Conservation (phyloP, 257 asterid species). For the Lantana camara region DNA sequence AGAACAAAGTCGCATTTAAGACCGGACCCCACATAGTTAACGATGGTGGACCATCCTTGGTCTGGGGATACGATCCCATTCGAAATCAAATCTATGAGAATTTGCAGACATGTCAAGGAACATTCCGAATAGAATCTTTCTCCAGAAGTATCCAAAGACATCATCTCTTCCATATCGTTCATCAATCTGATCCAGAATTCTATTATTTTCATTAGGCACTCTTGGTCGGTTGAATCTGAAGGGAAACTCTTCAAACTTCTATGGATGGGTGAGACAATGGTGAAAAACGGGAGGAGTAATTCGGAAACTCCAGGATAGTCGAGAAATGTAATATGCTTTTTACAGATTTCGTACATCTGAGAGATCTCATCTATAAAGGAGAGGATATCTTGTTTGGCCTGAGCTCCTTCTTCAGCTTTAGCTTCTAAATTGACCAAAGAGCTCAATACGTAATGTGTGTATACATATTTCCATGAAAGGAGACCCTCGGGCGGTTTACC, state of each 20-base stretch:
- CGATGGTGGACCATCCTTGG: constrained; percentile 77
- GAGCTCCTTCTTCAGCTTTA: constrained; percentile 47
- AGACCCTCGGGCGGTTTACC: constrained; percentile 57
- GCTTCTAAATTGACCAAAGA: constrained; percentile 64
- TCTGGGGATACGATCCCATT: constrained; percentile 55
- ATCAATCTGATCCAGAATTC: constrained; percentile 75
- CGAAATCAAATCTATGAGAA: constrained; percentile 54
- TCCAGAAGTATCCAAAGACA: constrained; percentile 30
- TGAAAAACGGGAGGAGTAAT: constrained; percentile 58
- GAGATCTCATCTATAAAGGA: constrained; percentile 62
- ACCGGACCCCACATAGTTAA: constrained; percentile 53
- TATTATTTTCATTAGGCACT: constrained; percentile 67
- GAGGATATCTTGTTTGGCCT: constrained; percentile 51
- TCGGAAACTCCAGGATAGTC: constrained; percentile 53
- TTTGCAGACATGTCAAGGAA: constrained; percentile 50
- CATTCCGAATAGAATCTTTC: constrained; percentile 57
- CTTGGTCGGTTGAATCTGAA: constrained; percentile 57
- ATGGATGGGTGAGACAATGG: constrained; percentile 49
- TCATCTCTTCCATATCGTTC: constrained; percentile 62
- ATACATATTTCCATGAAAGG: constrained; percentile 65
- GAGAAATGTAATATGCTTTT: constrained; percentile 51
- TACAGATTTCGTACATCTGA: constrained; percentile 53
- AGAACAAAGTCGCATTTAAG: constrained; percentile 42
- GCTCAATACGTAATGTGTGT: constrained; percentile 53
- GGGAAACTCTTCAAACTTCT: constrained; percentile 40